Conservation (phyloP, 2,329 filamentous ascomycete genomes). For the Talaromyces sp. region DNA sequence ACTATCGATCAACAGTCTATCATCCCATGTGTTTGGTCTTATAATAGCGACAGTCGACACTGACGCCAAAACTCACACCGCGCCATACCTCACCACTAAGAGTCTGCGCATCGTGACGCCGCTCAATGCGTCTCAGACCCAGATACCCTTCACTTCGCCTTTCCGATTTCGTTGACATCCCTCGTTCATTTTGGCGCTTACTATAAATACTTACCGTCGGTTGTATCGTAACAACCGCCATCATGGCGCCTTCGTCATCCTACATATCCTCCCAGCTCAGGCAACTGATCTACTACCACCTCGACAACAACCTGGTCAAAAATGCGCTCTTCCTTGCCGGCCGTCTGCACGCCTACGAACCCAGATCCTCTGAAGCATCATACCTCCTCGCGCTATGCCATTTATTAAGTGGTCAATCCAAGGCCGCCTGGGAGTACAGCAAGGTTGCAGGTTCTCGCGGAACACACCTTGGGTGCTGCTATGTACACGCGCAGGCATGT, state of each 20-base stretch:
- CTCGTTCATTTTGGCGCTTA: background rate
- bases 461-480: conserved; percentile 79
- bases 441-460: conserved; percentile 68
- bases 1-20: background rate
- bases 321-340: conserved; percentile 94
- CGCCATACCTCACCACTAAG: background rate
- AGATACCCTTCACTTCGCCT: conserved; percentile 9
- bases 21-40: background rate
- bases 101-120: conserved; percentile 2
- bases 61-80: background rate
- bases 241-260: conserved; percentile 55
- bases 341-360: conserved; percentile 78
- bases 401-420: conserved; percentile 74
- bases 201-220: background rate
- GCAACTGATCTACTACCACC: conserved; percentile 66
- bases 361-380: conserved; percentile 72
- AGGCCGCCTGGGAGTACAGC: conserved; percentile 80
- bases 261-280: conserved; percentile 60
- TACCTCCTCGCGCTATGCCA: conserved; percentile 84
- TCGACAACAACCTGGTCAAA: conserved; percentile 84
- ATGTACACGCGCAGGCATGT: conserved; percentile 87
- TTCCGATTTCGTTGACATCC: background rate
- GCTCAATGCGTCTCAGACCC: conserved; percentile 14
- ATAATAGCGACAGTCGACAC: background rate
- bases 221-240: conserved; percentile 19